Conservation (phyloP, 257 asterid genomes). For the Scutellaria minor region DNA sequence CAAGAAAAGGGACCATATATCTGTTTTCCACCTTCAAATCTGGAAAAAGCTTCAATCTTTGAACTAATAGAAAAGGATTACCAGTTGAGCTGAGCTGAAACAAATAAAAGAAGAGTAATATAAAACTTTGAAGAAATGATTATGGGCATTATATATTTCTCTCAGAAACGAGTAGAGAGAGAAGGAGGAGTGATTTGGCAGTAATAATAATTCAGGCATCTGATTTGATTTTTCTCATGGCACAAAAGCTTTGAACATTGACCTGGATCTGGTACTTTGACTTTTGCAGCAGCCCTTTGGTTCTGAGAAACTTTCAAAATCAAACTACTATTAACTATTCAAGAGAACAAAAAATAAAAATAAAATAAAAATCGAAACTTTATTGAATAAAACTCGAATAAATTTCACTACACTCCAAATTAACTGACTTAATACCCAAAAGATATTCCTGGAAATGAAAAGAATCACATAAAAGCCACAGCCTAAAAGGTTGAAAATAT, state of each 20-base stretch:
- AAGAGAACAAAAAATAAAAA: neutral
- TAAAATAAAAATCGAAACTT: neutral
- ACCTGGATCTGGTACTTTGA: conserved; percentile 58
- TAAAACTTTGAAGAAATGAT: neutral
- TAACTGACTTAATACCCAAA: neutral
- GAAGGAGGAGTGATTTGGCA: neutral
- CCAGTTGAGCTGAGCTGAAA: conserved; percentile 29
- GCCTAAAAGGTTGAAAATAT: neutral
- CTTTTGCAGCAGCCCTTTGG: conserved; percentile 30
- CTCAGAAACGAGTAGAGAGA: conserved; percentile 26
- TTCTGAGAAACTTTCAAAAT: conserved; percentile 35
- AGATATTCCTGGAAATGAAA: too few species aligned
- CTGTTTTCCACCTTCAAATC: conserved; percentile 29
- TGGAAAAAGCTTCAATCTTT: conserved; percentile 45
- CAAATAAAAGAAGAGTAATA: conserved; percentile 12
- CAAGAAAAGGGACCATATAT: conserved; percentile 30
- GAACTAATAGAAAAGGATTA: neutral
- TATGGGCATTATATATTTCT: conserved; percentile 7
- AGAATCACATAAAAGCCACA: too few species aligned
- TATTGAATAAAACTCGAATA: too few species aligned
- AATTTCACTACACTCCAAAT: too few species aligned
- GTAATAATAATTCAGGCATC: conserved; percentile 45
- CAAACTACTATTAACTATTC: neutral
- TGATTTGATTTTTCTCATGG: conserved; percentile 50
- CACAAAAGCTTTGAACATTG: conserved; percentile 75